phyloP scores from a whole-genome alignment of 148 eudicot species.

The Tetragonia tetragonoides region DNA sequence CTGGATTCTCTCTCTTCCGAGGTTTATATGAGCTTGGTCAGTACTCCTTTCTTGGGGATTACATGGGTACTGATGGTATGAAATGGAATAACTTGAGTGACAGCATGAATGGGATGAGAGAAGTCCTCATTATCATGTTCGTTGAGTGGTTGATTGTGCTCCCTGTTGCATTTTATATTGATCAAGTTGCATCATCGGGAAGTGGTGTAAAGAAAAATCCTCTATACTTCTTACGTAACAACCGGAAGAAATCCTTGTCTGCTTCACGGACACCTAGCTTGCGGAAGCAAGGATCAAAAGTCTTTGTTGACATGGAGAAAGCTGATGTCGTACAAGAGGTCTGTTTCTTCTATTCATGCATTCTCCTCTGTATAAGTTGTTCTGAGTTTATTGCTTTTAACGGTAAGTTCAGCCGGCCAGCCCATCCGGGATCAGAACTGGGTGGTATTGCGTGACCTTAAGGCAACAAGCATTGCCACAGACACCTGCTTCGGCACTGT shows the following conservation, averaged over 20 bases:
- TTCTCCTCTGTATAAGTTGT: background rate
- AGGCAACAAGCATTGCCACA: too few species aligned
- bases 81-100: constrained; percentile 68
- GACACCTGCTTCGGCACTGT: too few species aligned
- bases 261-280: constrained; percentile 44
- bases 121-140: constrained; percentile 67
- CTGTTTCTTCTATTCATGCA: constrained; percentile 3
- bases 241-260: constrained; percentile 44
- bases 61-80: constrained; percentile 75
- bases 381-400: too few species aligned
- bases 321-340: constrained; percentile 93
- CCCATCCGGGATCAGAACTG: too few species aligned
- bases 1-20: constrained; percentile 79
- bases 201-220: constrained; percentile 56
- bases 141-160: constrained; percentile 79
- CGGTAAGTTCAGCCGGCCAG: too few species aligned
- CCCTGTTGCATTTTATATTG: constrained; percentile 60
- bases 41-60: constrained; percentile 52
- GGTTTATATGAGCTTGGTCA: constrained; percentile 76
- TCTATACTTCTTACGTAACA: constrained; percentile 44
- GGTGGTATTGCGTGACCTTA: too few species aligned
- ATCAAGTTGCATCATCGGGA: constrained; percentile 74
- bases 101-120: constrained; percentile 66
- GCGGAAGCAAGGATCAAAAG: constrained; percentile 62
- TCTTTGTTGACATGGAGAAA: constrained; percentile 71